Percentiles rank a stretch among this genome's conserved stretches.
These are phyloP conservation scores for Aspergillus intermedius DNA, from an alignment of 2,329 filamentous ascomycete species.

Conservation along the genomic window DNA sequence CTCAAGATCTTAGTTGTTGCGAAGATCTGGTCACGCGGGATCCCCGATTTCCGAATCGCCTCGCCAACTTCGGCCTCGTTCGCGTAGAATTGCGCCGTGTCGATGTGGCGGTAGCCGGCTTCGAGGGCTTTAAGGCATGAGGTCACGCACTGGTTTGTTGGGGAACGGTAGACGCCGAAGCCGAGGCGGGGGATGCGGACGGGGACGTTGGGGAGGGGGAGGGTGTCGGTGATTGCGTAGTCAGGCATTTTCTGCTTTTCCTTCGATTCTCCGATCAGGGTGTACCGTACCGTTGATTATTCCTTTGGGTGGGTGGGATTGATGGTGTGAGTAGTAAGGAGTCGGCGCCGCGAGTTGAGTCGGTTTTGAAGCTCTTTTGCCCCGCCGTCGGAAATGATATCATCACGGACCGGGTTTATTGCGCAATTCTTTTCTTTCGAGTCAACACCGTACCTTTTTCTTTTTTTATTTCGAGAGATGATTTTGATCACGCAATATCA, in stretches of 20 bases:
- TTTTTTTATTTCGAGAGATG: no score
- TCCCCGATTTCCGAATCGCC: constrained; percentile 52
- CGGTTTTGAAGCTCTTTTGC: constrained; percentile 1
- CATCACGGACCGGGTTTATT: constrained; percentile 3
- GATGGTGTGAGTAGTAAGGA: not conserved
- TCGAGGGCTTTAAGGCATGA: constrained; percentile 54
- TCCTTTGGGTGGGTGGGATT: not conserved
- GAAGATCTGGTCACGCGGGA: constrained; percentile 54
- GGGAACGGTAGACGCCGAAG: constrained; percentile 64
- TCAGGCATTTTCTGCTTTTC: constrained; percentile 21
- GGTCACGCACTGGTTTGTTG: constrained; percentile 47
- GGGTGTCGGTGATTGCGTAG: constrained; percentile 42
- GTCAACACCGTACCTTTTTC: no score
- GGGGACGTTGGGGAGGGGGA: constrained; percentile 46
- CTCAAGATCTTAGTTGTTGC: constrained; percentile 64
- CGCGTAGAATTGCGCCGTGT: constrained; percentile 60
- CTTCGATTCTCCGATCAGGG: no score
- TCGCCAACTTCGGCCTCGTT: constrained; percentile 63
- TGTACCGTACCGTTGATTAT: no score
- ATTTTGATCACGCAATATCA: no score
- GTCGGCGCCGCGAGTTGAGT: not conserved
- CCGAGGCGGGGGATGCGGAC: constrained; percentile 59
- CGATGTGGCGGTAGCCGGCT: constrained; percentile 49
- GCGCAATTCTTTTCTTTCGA: no score
- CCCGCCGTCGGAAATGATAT: constrained; percentile 15